Evolutionary conservation across 2,329 filamentous ascomycete genomes (phyloP).

Genomic region (Zelopaecilomyces penicillatus): DNA sequence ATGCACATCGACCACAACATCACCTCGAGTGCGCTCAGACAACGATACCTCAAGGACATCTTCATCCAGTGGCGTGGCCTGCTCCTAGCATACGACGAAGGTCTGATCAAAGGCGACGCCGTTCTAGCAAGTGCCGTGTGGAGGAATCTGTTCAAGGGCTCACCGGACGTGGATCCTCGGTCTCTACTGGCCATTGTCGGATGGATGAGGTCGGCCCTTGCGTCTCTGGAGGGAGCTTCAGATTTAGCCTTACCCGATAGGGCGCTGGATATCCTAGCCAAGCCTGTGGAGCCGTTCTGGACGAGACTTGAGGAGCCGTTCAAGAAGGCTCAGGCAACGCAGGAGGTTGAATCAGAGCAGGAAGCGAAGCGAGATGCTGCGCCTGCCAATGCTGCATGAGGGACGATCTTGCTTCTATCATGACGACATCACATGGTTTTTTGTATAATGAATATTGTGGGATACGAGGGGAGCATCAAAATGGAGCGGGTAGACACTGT

Average conservation of each 20-base stretch:
- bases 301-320: constrained; percentile 34
- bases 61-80: constrained; percentile 90
- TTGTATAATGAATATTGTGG: too few species aligned
- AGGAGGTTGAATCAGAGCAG: constrained; percentile 5
- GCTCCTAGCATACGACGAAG: constrained; percentile 77
- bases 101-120: constrained; percentile 66
- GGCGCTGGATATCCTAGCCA: constrained; percentile 25
- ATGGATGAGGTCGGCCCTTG: constrained; percentile 45
- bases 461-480: too few species aligned
- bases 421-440: too few species aligned
- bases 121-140: constrained; percentile 76
- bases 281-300: constrained; percentile 35
- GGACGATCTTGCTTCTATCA: not conserved
- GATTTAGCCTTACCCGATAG: constrained; percentile 32
- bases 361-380: not conserved
- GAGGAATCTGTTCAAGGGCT: constrained; percentile 83
- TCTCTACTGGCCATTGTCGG: constrained; percentile 45
- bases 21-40: constrained; percentile 48
- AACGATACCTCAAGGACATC: constrained; percentile 73
- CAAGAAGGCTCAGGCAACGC: constrained; percentile 20
- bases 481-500: too few species aligned
- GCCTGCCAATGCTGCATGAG: constrained; percentile 4
- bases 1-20: constrained; percentile 76
- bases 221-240: constrained; percentile 39
- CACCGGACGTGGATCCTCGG: constrained; percentile 42